Evolutionary conservation across 2,329 filamentous ascomycete genomes (phyloP).

Genomic region (Colletotrichum neosansevieriae): DNA sequence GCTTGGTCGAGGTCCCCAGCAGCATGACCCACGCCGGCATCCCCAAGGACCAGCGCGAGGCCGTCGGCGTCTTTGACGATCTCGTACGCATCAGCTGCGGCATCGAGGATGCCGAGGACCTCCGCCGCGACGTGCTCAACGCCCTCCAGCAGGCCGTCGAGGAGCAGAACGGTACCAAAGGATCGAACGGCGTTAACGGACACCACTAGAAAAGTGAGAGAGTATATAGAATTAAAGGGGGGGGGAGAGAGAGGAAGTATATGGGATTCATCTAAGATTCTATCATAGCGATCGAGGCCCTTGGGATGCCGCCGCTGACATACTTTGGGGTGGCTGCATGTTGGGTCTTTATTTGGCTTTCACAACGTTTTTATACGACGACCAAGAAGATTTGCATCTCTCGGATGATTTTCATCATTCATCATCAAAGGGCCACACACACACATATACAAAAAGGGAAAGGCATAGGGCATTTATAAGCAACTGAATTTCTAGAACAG

Average conservation of each 20-base stretch:
- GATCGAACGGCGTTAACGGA: slow-evolving; percentile 46
- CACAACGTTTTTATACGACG: not conserved
- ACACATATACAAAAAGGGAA: not conserved
- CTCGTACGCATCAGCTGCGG: slow-evolving; percentile 94
- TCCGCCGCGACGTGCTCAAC: slow-evolving; percentile 83
- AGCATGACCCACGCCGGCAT: slow-evolving; percentile 99
- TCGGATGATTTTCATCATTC: not conserved
- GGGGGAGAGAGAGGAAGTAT: no score
- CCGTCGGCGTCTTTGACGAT: slow-evolving; percentile 94
- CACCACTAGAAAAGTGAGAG: slow-evolving; percentile 27
- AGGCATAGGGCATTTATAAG: slow-evolving; percentile 24
- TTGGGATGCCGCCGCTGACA: slow-evolving; percentile 2
- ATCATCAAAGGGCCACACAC: not conserved
- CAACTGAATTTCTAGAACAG: slow-evolving; percentile 37
- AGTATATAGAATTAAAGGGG: no score
- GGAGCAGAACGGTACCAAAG: slow-evolving; percentile 43
- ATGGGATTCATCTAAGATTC: not conserved
- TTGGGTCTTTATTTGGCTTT: not conserved
- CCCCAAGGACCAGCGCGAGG: slow-evolving; percentile 88
- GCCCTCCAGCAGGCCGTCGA: slow-evolving; percentile 81
- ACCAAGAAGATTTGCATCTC: not conserved
- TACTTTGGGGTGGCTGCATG: slow-evolving; percentile 16
- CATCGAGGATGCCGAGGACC: slow-evolving; percentile 89
- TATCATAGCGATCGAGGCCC: slow-evolving; percentile 19
- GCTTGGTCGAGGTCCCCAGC: slow-evolving; percentile 89